A percentile compares a stretch with the other conserved stretches of the same genome.
These are phyloP conservation scores for Tilletiaria anomala DNA, from an alignment of 1,284 basidiomycete genomes.

Conservation along the genomic window DNA sequence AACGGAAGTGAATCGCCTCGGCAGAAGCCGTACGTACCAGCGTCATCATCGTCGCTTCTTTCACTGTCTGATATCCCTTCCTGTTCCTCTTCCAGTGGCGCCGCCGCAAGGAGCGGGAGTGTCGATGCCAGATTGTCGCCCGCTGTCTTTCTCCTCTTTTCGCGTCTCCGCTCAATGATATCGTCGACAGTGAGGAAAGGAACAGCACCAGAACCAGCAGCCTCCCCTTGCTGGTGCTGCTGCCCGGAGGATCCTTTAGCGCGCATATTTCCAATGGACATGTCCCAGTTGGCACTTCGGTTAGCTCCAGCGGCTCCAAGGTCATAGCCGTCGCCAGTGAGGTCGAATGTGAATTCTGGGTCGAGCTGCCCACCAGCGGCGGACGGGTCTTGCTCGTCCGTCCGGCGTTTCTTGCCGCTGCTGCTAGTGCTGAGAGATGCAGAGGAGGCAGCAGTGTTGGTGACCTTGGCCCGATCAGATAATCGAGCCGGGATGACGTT, in stretches of 20 bases:
- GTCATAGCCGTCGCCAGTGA: conserved; percentile 14
- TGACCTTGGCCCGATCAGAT: conserved; percentile 26
- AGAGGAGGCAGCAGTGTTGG: conserved; percentile 9
- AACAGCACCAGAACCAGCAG: background rate
- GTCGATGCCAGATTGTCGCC: no score
- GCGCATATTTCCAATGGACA: conserved; percentile 7
- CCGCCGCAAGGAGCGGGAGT: conserved; percentile 3
- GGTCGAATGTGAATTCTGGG: conserved; percentile 19
- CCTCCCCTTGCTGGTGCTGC: conserved; percentile 11
- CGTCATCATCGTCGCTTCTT: conserved; percentile 33
- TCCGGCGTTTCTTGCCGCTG: no score
- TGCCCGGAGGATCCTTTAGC: conserved; percentile 4
- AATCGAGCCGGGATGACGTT: conserved; percentile 11
- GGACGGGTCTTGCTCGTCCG: background rate
- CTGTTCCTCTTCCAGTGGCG: conserved; percentile 9
- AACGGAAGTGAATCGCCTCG: conserved; percentile 61
- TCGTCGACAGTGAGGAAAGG: conserved; percentile 35
- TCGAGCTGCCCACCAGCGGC: conserved; percentile 17
- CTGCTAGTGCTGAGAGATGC: no score
- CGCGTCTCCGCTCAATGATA: conserved; percentile 33
- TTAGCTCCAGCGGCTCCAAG: conserved; percentile 4
- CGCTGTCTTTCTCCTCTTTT: conserved; percentile 7
- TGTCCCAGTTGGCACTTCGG: conserved; percentile 20
- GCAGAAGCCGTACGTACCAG: conserved; percentile 51
- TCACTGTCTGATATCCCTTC: conserved; percentile 20